Evolutionary conservation across 208 protist genomes (phyloP).

Genomic region (Leishmania lainsoni): DNA sequence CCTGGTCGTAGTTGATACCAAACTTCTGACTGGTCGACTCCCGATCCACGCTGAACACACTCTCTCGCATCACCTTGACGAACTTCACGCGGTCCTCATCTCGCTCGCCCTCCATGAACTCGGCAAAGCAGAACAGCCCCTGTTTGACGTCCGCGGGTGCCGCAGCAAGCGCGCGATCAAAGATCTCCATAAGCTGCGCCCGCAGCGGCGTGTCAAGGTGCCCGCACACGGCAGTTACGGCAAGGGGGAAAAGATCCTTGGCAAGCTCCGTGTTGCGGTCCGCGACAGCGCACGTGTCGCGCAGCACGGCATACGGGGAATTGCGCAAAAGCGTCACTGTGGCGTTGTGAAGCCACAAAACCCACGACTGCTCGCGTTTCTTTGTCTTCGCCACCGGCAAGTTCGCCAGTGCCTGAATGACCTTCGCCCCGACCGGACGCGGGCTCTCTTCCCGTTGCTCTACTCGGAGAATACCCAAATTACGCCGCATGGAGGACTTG

Average conservation of each 20-base stretch:
- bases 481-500: constrained; percentile 82
- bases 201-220: constrained; percentile 47
- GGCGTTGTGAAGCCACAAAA: constrained; percentile 85
- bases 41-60: constrained; percentile 62
- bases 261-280: constrained; percentile 78
- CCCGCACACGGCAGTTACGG: constrained; percentile 68
- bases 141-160: constrained; percentile 84
- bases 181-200: constrained; percentile 66
- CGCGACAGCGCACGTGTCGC: constrained; percentile 49
- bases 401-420: constrained; percentile 63
- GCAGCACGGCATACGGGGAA: constrained; percentile 83
- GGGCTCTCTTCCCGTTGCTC: constrained; percentile 65
- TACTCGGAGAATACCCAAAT: constrained; percentile 79
- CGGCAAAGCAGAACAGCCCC: constrained; percentile 78
- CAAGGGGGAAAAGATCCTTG: constrained; percentile 84
- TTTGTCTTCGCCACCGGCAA: constrained; percentile 78
- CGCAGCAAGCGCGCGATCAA: constrained; percentile 62
- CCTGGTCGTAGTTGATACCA: constrained; percentile 91
- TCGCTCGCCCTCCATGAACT: constrained; percentile 87
- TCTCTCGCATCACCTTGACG: constrained; percentile 47
- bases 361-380: constrained; percentile 91
- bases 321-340: constrained; percentile 71
- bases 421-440: constrained; percentile 40
- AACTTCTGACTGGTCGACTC: constrained; percentile 68
- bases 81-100: constrained; percentile 55